phyloP scores from a whole-genome alignment of 2,329 filamentous ascomycete genomes.

The Penicillium olsonii region DNA sequence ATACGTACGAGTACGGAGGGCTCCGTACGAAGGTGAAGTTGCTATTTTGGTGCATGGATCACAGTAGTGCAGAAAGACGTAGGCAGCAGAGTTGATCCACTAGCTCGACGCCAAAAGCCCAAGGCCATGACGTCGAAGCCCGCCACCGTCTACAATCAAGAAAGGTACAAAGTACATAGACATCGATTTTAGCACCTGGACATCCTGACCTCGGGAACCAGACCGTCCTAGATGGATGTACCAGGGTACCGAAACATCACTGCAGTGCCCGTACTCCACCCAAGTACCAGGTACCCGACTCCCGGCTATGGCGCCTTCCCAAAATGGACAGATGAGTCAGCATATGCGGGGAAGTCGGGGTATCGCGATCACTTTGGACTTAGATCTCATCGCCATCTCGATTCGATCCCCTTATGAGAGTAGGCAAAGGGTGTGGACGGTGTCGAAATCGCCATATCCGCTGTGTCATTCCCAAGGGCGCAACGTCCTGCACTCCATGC shows the following conservation, averaged over 20 bases:
- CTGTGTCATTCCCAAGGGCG: slow-evolving; percentile 30
- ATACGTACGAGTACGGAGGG: too few relatives aligned
- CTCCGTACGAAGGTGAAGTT: background rate
- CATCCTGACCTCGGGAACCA: too few relatives aligned
- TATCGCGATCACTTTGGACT: slow-evolving; percentile 5
- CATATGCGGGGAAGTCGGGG: slow-evolving; percentile 13
- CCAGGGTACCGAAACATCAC: background rate
- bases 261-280: background rate
- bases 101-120: background rate
- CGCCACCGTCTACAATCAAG: background rate
- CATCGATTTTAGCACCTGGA: too few relatives aligned
- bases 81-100: slow-evolving; percentile 14
- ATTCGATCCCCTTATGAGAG: slow-evolving; percentile 26
- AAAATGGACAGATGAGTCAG: slow-evolving; percentile 10
- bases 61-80: background rate
- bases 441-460: slow-evolving; percentile 41
- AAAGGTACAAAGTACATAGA: background rate
- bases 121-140: background rate
- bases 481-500: slow-evolving; percentile 33
- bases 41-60: slow-evolving; percentile 7
- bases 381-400: background rate
- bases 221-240: too few relatives aligned
- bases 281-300: background rate
- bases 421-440: slow-evolving; percentile 36
- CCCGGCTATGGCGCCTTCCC: background rate